Evolutionary conservation across 805 yeast genomes (phyloP), one percentile per base, ranked within the genome.

Genomic region (Wickerhamiella lipophila): DNA sequence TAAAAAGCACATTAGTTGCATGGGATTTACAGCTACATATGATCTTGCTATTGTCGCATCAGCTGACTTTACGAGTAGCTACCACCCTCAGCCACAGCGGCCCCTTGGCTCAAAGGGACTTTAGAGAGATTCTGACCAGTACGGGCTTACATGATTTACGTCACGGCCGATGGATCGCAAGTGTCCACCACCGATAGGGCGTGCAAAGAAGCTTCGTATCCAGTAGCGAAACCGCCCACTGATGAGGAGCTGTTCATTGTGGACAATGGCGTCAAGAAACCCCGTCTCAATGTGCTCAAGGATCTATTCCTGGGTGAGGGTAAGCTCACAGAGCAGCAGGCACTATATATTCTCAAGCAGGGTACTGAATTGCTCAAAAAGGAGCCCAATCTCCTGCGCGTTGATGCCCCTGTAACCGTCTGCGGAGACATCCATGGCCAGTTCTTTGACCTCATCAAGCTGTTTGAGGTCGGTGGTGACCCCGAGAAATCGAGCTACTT

Each of bases 341-440:
- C 84, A 0, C 57, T 79, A 40, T 69, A 69, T 41, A 88, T 89
- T 47, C 61, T 89, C 38, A 61, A 68, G 16, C 70, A 69, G 64
- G 94, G 94, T 7, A 78, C 87, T 0, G 69, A 68, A 19, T 62
- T 79, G 6, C 70, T 92, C 50, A 62, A 72, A 12, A 61, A 65
- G 34, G 97, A 89, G 60, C 94, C 95, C 5, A 89, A 83, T 58
- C 61, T 89, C 56, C 68, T 89, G 46, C 72, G 73, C 16, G 82
- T 92, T 1, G 88, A 87, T 2, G 94, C 96, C 0, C 98, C 97
- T 0, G 84, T 89, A 2, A 88, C 95, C 0, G 87, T 89, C 2
- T 87, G 96, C 68, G 98, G 98, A 50, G 97, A 89, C 65, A 75
- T 88, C n/a, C 97, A 89, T 65, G 98, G 98, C 15, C 97, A 89